Base-by-base conservation (phyloP, 495 filamentous ascomycete genomes). In the Penicillium taxi region DNA sequence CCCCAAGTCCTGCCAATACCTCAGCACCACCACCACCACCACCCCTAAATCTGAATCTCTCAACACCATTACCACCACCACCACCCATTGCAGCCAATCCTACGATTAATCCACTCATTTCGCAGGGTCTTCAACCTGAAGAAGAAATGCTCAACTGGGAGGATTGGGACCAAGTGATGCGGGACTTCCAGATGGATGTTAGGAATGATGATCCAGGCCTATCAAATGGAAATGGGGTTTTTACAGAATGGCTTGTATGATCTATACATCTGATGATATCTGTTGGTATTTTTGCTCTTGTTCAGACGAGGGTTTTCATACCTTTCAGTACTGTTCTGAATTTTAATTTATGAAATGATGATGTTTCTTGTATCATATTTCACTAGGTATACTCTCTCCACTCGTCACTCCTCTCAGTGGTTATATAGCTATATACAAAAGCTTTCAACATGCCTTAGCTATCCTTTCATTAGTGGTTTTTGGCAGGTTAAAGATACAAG, bases 151-250 rank as follows among this genome's bases (percentile, higher is more conserved):
- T 64, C 16, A 56, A 50, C 28, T 66, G 67, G 65, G 61, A 66
- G 18, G 63, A 69, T 17, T 71, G 69, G 64, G 67, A 70, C 30
- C 57, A 66, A 17, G 69, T 72, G 19, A 66, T 72, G 61, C 63
- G 64, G 4, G 67, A 73, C 20, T 73, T 69, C 38, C 61, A 73
- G 29, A 56, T 58, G 45, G 64, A 69, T 23, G 31, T 69, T 27
- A 56, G 61, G 12, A 56, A 62, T 14, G 50, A 52, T 1, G 46
- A 52, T 18, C 13, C 41, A 3, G 33, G 11, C 3, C 43, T 43
- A 1, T 35, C 45, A 3, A 53, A 53, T 28, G 53, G 45, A 11
- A 45, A 39, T 16, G 55, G 61, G 37, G 42, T n/a, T n/a, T n/a
- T 61, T n/a, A 41, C 52, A 5, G 55, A 55, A 36, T 67, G 61